Evolutionary conservation across 2,329 filamentous ascomycete genomes (phyloP), one percentile per base, ranked within the genome.

Genomic region (Botryotinia calthae): DNA sequence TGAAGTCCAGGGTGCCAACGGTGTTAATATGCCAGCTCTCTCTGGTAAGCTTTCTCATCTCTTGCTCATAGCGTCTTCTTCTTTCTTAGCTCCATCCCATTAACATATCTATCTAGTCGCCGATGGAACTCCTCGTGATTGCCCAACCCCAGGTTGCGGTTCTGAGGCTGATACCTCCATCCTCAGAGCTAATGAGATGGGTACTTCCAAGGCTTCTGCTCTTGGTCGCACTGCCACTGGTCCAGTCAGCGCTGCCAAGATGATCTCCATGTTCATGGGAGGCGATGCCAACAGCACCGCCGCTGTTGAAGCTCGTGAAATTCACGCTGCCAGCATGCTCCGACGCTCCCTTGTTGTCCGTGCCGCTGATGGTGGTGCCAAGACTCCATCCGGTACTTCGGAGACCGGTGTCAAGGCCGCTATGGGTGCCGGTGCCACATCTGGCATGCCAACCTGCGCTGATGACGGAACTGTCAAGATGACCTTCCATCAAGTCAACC

Each of bases 161-260:
- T 86, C 89, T n/a, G 87, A 92, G 80, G 88, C 86, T 73, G 90
- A 92, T 79, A 92, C 90, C n/a, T 85, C 89, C 81, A 91, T 92
- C 84, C 91, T 92, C 82, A 87, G 89, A 54, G 82, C 87, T 74
- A 81, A 83, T 20, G 90, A 91, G 82, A 85, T 92, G 73, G 82
- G 83, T 56, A 85, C 83, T 66, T 84, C 82, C 77, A 84, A 85
- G 76, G 88, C 87, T 51, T 85, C 84, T 48, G 84, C 90, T 69
- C 86, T 92, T n/a, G 90, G 90, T 77, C 87, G 88, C 76, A 92
- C 89, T 70, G 81, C 88, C 78, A 87, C 85, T 74, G 86, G 85
- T 70, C 84, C 87, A 72, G 85, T 91, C 74, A 84, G 89, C 74
- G 86, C 90, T 42, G 82, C 84, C 31, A 83, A 82, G 76, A 88